These are phyloP conservation scores for Calonectria ilicicola DNA, from an alignment of 2,329 filamentous ascomycete genomes.

Conservation along the genomic window DNA sequence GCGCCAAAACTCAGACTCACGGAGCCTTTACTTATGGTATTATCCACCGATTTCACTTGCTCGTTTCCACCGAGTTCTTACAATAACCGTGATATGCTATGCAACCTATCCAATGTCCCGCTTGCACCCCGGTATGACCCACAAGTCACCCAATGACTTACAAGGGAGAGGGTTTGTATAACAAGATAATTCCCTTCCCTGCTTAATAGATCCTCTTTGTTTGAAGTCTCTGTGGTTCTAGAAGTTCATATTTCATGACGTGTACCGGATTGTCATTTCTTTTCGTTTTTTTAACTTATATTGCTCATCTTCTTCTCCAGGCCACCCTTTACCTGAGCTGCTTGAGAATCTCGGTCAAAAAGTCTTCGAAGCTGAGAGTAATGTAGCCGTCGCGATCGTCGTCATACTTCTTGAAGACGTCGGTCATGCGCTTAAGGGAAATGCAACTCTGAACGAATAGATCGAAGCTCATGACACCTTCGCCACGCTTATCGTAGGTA, in stretches of 20 bases:
- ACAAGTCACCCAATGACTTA: background rate
- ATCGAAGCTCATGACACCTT: slow-evolving; percentile 88
- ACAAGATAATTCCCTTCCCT: background rate
- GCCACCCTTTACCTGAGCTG: slow-evolving; percentile 62
- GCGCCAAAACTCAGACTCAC: slow-evolving; percentile 38
- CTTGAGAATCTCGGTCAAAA: slow-evolving; percentile 76
- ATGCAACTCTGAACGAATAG: slow-evolving; percentile 98
- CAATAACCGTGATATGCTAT: slow-evolving; percentile 1
- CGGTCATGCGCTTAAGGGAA: slow-evolving; percentile 96
- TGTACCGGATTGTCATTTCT: background rate
- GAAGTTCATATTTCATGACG: slow-evolving; percentile 10
- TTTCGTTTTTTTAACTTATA: background rate
- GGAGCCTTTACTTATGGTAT: slow-evolving; percentile 45
- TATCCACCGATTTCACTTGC: slow-evolving; percentile 35
- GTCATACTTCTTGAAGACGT: slow-evolving; percentile 99
- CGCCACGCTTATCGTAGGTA: slow-evolving; percentile 84
- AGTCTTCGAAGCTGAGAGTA: slow-evolving; percentile 85
- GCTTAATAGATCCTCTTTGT: background rate
- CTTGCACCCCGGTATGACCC: background rate
- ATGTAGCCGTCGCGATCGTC: slow-evolving; percentile 96
- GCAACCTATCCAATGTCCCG: background rate
- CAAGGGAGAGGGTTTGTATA: background rate
- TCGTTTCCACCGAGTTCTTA: background rate
- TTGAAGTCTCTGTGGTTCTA: slow-evolving; percentile 4
- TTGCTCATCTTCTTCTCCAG: background rate